Evolutionary conservation across 495 filamentous ascomycete species (phyloP).

Genomic region (Hypoxylon fuscum): DNA sequence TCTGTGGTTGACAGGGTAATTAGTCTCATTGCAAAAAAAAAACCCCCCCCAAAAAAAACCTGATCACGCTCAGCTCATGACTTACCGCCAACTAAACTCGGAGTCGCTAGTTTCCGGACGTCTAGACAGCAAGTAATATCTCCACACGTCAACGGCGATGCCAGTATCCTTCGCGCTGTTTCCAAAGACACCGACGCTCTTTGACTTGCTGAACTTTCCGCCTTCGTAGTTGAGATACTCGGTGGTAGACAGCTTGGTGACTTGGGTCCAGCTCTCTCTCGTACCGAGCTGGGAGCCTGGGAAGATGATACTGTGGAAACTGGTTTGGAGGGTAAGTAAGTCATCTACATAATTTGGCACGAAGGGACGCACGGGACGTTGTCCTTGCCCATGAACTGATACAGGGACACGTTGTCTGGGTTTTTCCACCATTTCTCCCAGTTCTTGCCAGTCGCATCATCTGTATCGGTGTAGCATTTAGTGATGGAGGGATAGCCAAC

Average conservation of each 20-base stretch:
- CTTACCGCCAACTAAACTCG: slow-evolving; percentile 81
- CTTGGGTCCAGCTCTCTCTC: slow-evolving; percentile 85
- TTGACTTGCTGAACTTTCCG: slow-evolving; percentile 95
- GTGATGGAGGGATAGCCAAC: slow-evolving; percentile 95
- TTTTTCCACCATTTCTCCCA: slow-evolving; percentile 98
- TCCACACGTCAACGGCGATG: slow-evolving; percentile 86
- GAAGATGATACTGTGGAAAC: slow-evolving; percentile 73
- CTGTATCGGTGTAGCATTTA: slow-evolving; percentile 79
- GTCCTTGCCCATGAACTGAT: slow-evolving; percentile 99
- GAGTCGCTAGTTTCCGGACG: slow-evolving; percentile 90
- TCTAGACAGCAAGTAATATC: slow-evolving; percentile 89
- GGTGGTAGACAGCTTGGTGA: slow-evolving; percentile 87
- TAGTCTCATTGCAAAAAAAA: slow-evolving; percentile 6
- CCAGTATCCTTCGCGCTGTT: slow-evolving; percentile 88
- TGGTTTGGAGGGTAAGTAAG: slow-evolving; percentile 21
- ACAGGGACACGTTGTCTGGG: slow-evolving; percentile 86
- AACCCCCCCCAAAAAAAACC: too few relatives aligned
- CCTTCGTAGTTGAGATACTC: slow-evolving; percentile 97
- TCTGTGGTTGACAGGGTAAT: slow-evolving; percentile 36
- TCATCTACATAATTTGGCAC: neutral
- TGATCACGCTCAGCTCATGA: neutral
- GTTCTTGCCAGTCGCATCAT: slow-evolving; percentile 50
- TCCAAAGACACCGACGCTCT: slow-evolving; percentile 90
- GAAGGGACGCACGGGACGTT: slow-evolving; percentile 91
- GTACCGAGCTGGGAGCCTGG: slow-evolving; percentile 88